Evolutionary conservation across 2,329 filamentous ascomycete genomes (phyloP).

Genomic region (Paramyrothecium sp.): DNA sequence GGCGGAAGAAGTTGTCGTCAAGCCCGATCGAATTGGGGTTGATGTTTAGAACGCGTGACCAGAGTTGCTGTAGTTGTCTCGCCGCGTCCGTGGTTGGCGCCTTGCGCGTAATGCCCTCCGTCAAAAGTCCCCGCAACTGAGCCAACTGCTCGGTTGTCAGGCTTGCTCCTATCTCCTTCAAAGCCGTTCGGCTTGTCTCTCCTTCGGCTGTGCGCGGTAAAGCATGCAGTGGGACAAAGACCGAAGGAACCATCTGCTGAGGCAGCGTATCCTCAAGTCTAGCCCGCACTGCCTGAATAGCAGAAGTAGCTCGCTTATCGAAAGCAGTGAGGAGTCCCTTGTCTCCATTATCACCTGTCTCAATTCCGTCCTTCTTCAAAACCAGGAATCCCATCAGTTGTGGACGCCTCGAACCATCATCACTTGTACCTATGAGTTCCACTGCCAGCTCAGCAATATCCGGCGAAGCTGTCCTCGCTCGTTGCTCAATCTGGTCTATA

Average conservation of each 20-base stretch:
- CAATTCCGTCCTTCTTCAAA: background rate
- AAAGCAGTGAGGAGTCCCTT: background rate
- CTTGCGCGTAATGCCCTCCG: background rate
- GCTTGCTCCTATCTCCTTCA: background rate
- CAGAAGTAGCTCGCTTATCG: background rate
- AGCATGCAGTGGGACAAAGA: background rate
- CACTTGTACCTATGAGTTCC: background rate
- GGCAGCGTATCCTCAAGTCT: background rate
- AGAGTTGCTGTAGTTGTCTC: constrained; percentile 29
- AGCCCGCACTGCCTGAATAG: background rate
- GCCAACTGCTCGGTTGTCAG: background rate
- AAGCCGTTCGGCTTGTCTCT: background rate
- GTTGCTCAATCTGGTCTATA: constrained; percentile 17
- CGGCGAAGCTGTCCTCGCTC: background rate
- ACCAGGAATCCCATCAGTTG: background rate
- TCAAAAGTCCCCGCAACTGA: background rate
- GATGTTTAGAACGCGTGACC: constrained; percentile 33
- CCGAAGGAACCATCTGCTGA: background rate
- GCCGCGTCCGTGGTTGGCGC: constrained; percentile 8
- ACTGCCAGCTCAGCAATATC: background rate
- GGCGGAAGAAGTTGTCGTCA: constrained; percentile 46
- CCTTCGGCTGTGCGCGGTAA: background rate
- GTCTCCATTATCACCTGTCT: background rate
- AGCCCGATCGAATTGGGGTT: constrained; percentile 30
- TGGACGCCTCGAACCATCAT: background rate